Evolutionary conservation across 805 yeast species (phyloP), one percentile per base, ranked within the genome.

Genomic region (Candida wancherniae): DNA sequence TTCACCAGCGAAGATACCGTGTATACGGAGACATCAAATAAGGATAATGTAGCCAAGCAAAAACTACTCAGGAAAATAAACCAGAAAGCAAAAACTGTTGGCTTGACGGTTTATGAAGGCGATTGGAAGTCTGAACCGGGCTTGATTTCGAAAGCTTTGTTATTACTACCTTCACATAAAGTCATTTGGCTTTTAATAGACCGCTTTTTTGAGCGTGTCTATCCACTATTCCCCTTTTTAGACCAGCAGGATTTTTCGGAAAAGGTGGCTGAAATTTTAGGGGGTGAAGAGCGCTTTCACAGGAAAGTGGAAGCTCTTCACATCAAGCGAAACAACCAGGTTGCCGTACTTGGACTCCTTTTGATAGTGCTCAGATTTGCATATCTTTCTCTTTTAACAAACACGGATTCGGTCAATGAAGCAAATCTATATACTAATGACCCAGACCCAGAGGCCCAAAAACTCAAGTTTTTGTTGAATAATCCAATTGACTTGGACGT

Each of bases 151-250:
- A 44, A 47, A 17, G 46, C 53, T 12, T 29, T 31, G 27, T 20
- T 36, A 9, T 34, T 50, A 6, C 41, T 56, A 12, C 63, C 62
- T 10, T 38, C 44, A 8, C 38, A 42, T 15, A 47, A 39, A 26
- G 53, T 47, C 10, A 29, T 55, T 10, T 54, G 61, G 61, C 26
- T 41, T 11, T 34, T 57, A 15, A 34, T 50, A 13, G 50, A 50
- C 24, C 42, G 55, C 4, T 58, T 48, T 26, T 58, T 58, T 48
- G 65, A 63, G 8, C 63, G 67, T 19, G 55, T 80, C 4, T 82
- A 82, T 49, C 71, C 83, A 9, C 77, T 71, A 34, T 62, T 80
- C 44, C 88, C 92, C 3, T 76, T 71, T 39, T 55, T 58, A 7
- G 63, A 58, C 35, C 57, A 58, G 33, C 14, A 24, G 9, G 50